Conservation (phyloP, 129 eudicot genomes). For the Lonicera japonica region DNA sequence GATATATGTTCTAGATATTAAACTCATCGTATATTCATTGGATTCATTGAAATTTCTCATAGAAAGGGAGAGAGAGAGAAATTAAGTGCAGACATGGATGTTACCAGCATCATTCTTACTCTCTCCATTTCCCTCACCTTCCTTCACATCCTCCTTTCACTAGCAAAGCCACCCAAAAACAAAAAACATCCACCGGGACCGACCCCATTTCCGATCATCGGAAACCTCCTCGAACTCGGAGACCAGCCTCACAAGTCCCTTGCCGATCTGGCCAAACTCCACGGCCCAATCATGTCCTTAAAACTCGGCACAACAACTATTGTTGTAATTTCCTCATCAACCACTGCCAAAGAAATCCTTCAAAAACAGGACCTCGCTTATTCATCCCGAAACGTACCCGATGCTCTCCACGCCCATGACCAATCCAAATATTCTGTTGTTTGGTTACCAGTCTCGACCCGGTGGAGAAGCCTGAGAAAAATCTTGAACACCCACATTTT, state of each 20-base stretch:
- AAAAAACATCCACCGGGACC: too few relatives aligned
- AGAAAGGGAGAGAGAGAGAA: background rate
- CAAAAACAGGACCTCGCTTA: slow-evolving; percentile 15
- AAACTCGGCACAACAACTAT: background rate
- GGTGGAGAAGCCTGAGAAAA: too few relatives aligned
- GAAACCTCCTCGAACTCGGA: too few relatives aligned
- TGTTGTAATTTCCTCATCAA: slow-evolving; percentile 12
- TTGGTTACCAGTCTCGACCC: too few relatives aligned
- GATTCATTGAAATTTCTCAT: too few relatives aligned
- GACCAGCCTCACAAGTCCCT: too few relatives aligned
- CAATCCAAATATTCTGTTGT: slow-evolving; percentile 11
- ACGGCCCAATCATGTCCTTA: too few relatives aligned
- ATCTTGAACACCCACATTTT: too few relatives aligned
- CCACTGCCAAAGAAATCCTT: slow-evolving; percentile 20
- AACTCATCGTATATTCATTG: too few relatives aligned
- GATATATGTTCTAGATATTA: too few relatives aligned
- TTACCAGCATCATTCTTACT: background rate
- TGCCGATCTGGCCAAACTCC: too few relatives aligned
- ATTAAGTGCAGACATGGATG: background rate
- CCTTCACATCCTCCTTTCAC: background rate
- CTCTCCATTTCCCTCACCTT: background rate
- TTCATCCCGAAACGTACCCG: background rate
- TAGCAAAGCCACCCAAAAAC: background rate
- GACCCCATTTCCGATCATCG: too few relatives aligned
- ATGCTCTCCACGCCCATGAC: slow-evolving; percentile 5